Base-by-base conservation (phyloP, 164 flowering plant species). In the Liquidambar formosana region DNA sequence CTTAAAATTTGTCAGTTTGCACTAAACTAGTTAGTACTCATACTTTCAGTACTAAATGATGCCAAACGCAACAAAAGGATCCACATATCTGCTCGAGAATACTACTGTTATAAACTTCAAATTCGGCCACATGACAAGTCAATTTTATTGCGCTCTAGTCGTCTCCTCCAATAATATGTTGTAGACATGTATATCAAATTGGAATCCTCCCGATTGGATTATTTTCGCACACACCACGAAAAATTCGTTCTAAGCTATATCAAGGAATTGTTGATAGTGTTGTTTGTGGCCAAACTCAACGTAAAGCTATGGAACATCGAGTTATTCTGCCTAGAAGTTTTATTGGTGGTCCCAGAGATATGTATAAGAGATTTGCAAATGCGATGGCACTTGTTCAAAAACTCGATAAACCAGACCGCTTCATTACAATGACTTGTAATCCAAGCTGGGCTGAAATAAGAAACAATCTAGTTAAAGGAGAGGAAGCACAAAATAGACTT, bases 341-440 rank as follows among this genome's bases (percentile, higher is more conserved):
- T 28, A 62, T 67, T 41, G 73, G 73, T 1, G 65, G 71, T 1
- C 72, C 74, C 0, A 27, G 69, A 10, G 75, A 70, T 25, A 77
- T 78, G 77, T 5, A 27, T 0, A 18, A 23, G 0, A 15, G 61
- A 6, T 72, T 57, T 49, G 5, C 49, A 1, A 75, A 77, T 61
- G 73, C 70, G 1, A 79, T 77, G 80, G 25, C 75, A 0, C 41
- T 76, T 6, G 71, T 73, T 0, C 52, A 62, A 48, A 14, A 43
- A 0, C 73, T 46, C 43, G 73, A 74, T 8, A 76, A 74, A 16
- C 74, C 74, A 0, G 56, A 72, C 26, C 6, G 71, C 0, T 78
- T 78, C 18, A 21, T 78, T 0, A 75, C 75, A 12, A 60, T 75
- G 61, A 77, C 75, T 15, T 80, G 75, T 47, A 80, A 77, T 16